Evolutionary conservation across 1,284 basidiomycete genomes (phyloP).

Genomic region (Ceratobasidium sp.): DNA sequence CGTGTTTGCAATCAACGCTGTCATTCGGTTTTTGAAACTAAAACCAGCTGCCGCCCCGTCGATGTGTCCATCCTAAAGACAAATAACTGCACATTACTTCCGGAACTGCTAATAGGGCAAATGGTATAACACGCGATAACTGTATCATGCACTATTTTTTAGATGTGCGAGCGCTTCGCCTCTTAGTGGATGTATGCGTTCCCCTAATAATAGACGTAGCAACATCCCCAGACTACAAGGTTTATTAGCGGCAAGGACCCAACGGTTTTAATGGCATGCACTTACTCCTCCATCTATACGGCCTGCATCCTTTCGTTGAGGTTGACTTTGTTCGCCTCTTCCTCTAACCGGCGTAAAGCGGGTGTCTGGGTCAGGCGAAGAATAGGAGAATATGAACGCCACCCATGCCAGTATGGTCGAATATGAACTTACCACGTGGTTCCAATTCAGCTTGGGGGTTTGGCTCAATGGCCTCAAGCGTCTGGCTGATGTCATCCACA

Average conservation of each 20-base stretch:
- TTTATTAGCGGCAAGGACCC: neutral
- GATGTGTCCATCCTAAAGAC: neutral
- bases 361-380: too few relatives aligned
- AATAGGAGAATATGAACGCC: too few relatives aligned
- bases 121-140: neutral
- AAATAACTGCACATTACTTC: neutral
- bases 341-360: too few relatives aligned
- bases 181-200: neutral
- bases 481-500: neutral
- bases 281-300: too few relatives aligned
- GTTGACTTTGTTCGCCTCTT: too few relatives aligned
- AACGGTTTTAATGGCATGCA: too few relatives aligned
- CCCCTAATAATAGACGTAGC: too few relatives aligned
- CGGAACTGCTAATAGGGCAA: neutral
- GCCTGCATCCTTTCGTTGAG: too few relatives aligned
- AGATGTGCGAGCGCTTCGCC: neutral
- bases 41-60: too few relatives aligned
- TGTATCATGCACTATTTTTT: neutral
- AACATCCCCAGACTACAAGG: neutral
- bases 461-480: too few relatives aligned
- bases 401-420: neutral
- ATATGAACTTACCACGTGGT: slow-evolving; percentile 1
- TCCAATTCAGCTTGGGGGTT: neutral
- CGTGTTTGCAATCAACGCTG: neutral
- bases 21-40: neutral